Conservation (phyloP, 768 basidiomycete species). For the Suillus tomentosus region DNA sequence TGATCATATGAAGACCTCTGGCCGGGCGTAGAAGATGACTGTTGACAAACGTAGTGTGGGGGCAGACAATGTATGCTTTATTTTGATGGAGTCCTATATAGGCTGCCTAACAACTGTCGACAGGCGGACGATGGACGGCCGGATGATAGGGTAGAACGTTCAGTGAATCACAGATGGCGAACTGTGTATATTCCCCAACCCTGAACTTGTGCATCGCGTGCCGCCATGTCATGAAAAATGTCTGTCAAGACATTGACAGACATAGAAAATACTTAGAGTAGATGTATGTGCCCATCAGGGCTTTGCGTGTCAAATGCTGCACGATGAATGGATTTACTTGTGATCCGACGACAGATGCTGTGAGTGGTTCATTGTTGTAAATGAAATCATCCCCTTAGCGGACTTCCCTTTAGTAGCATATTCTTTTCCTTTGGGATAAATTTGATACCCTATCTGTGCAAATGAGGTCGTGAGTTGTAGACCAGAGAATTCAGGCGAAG, state of each 20-base stretch:
- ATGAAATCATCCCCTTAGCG: neutral
- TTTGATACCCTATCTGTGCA: no score
- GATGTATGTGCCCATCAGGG: neutral
- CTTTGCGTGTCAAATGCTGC: neutral
- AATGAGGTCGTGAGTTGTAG: no score
- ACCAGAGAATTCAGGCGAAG: no score
- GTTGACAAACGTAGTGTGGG: neutral
- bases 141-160: neutral
- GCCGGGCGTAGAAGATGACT: neutral
- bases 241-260: neutral
- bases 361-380: neutral
- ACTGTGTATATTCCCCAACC: neutral
- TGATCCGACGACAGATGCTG: neutral
- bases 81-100: neutral
- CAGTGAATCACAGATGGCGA: neutral
- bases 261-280: neutral
- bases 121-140: neutral
- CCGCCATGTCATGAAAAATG: neutral
- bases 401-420: no score
- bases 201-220: neutral
- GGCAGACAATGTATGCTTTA: neutral
- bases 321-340: neutral
- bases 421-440: no score
- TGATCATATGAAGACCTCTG: neutral
- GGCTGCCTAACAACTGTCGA: neutral